Evolutionary conservation across 805 yeast species (phyloP).

Genomic region (Sugiyamaella valdiviana): DNA sequence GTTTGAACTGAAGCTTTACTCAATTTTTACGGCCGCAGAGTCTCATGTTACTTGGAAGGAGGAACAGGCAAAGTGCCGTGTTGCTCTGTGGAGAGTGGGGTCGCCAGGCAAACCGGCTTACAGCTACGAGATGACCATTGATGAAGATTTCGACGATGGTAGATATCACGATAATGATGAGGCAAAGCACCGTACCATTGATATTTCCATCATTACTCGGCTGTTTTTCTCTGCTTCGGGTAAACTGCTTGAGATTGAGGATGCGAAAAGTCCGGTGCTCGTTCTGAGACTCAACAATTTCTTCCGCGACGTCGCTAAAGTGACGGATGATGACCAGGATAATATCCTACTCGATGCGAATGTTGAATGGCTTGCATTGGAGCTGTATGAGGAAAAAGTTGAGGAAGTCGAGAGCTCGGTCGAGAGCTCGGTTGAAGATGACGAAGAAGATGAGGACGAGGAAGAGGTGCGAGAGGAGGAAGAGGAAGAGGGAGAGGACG

Average conservation of each 20-base stretch:
- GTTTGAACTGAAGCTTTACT: constrained; percentile 51
- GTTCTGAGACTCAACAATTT: constrained; percentile 45
- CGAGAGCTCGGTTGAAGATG: constrained; percentile 20
- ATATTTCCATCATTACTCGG: constrained; percentile 41
- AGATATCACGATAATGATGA: constrained; percentile 60
- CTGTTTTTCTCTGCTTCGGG: constrained; percentile 70
- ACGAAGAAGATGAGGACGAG: constrained; percentile 29
- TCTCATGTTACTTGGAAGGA: constrained; percentile 55
- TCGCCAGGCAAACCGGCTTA: constrained; percentile 26
- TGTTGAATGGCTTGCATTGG: constrained; percentile 50
- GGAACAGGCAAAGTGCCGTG: constrained; percentile 51
- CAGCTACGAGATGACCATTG: constrained; percentile 41
- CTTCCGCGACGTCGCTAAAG: constrained; percentile 13
- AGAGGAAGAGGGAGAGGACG: constrained; percentile 16
- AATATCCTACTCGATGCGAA: constrained; percentile 16
- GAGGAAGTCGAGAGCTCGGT: constrained; percentile 24
- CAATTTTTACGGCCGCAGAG: constrained; percentile 43
- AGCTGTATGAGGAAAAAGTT: constrained; percentile 34
- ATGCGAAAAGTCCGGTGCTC: constrained; percentile 57
- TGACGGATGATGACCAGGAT: constrained; percentile 15
- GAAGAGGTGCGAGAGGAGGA: constrained; percentile 14
- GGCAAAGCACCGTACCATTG: constrained; percentile 36
- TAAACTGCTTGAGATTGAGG: constrained; percentile 53
- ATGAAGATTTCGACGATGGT: constrained; percentile 61
- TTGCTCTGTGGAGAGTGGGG: constrained; percentile 36